A percentile compares a stretch with the other conserved stretches of the same genome.
phyloP scores from a whole-genome alignment of 345 rosid species.

The Camelina hispida region DNA sequence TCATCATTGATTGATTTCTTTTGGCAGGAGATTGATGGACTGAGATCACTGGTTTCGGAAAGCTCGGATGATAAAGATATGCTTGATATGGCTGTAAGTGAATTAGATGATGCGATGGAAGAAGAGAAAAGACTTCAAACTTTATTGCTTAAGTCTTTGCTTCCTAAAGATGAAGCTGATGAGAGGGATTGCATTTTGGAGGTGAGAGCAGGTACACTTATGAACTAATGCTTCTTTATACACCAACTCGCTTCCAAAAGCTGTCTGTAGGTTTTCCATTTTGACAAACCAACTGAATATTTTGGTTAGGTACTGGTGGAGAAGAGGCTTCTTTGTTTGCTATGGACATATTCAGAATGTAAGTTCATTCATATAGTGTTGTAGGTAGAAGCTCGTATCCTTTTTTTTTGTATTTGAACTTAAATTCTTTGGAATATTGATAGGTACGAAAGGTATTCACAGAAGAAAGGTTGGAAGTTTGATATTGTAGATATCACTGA shows the following conservation, averaged over 20 bases:
- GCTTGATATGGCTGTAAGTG: slow-evolving; percentile 78
- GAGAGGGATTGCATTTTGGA: slow-evolving; percentile 94
- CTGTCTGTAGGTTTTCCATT: slow-evolving; percentile 10
- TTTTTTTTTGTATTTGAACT: slow-evolving; percentile 25
- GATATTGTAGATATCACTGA: slow-evolving; percentile 78
- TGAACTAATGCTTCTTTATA: not conserved
- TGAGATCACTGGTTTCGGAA: slow-evolving; percentile 71
- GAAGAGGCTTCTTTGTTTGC: slow-evolving; percentile 99
- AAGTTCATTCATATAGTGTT: slow-evolving; percentile 41
- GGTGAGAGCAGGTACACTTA: slow-evolving; percentile 91
- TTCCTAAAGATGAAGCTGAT: slow-evolving; percentile 99
- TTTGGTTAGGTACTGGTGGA: slow-evolving; percentile 78
- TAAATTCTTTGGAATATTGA: slow-evolving; percentile 23
- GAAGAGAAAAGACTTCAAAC: slow-evolving; percentile 78
- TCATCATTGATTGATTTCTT: not conserved
- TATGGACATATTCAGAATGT: slow-evolving; percentile 90
- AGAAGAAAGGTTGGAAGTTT: slow-evolving; percentile 87
- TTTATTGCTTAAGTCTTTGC: slow-evolving; percentile 75
- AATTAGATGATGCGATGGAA: slow-evolving; percentile 58
- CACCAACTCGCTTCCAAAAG: not conserved
- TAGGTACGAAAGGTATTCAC: slow-evolving; percentile 95
- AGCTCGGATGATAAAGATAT: slow-evolving; percentile 72
- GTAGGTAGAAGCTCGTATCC: not conserved
- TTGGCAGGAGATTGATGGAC: slow-evolving; percentile 73
- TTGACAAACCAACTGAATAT: not conserved